phyloP scores from a whole-genome alignment of 352 stramenopile genomes.

The Phytophthora palmivora region DNA sequence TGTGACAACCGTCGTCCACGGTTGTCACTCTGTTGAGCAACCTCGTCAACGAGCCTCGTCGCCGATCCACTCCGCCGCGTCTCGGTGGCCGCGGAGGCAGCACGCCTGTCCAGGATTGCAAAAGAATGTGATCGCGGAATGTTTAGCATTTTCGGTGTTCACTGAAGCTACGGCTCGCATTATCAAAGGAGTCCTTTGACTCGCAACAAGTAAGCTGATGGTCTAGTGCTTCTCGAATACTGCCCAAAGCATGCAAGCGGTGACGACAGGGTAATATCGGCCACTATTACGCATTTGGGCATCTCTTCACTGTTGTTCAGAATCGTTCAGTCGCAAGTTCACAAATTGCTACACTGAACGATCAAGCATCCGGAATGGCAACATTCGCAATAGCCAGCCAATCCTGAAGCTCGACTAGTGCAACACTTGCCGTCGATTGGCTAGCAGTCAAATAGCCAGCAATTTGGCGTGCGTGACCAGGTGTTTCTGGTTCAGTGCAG shows the following conservation, averaged over 20 bases:
- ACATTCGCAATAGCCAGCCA: conserved; percentile 12
- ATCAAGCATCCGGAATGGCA: conserved; percentile 2
- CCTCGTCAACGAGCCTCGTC: too few relatives aligned
- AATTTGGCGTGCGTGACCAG: conserved; percentile 32
- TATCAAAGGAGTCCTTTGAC: background rate
- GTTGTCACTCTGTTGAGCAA: too few relatives aligned
- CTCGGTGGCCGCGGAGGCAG: conserved; percentile 5
- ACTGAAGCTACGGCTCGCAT: too few relatives aligned
- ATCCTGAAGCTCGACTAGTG: conserved; percentile 7
- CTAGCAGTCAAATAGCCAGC: conserved; percentile 2
- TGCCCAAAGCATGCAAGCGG: background rate
- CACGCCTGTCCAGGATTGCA: conserved; percentile 17
- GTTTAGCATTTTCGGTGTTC: background rate
- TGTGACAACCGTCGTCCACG: background rate
- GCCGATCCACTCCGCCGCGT: conserved; percentile 11
- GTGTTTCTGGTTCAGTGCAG: conserved; percentile 23
- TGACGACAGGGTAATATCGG: conserved; percentile 7
- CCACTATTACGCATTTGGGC: conserved; percentile 1
- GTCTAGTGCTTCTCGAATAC: too few relatives aligned
- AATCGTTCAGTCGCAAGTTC: conserved; percentile 38
- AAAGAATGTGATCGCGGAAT: conserved; percentile 5
- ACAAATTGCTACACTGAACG: conserved; percentile 16
- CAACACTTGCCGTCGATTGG: conserved; percentile 17
- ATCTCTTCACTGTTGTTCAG: conserved; percentile 14
- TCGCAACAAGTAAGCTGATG: background rate